Evolutionary conservation across 352 stramenopile species (phyloP).

Genomic region (Pythium apleroticum): DNA sequence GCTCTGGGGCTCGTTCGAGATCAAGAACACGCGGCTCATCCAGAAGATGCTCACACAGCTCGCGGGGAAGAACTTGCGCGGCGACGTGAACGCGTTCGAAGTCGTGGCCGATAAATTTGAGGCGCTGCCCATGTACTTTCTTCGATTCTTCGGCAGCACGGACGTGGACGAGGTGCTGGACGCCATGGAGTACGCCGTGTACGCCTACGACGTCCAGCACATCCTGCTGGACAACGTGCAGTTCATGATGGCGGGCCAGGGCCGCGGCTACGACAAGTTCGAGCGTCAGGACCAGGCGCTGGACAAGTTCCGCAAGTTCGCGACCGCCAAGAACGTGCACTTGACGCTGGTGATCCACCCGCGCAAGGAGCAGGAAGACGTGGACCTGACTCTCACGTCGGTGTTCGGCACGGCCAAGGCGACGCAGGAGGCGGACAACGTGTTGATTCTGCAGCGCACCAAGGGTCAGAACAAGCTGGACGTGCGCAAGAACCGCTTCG

Average conservation of each 20-base stretch:
- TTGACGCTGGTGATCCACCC: slow-evolving; percentile 99
- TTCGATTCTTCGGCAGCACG: slow-evolving; percentile 98
- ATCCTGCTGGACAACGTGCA: slow-evolving; percentile 99
- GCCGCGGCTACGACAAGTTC: slow-evolving; percentile 87
- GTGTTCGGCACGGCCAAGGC: slow-evolving; percentile 99
- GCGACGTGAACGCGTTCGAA: slow-evolving; percentile 81
- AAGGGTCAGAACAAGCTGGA: slow-evolving; percentile 92
- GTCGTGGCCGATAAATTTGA: slow-evolving; percentile 90
- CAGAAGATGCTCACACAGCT: slow-evolving; percentile 98
- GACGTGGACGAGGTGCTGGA: slow-evolving; percentile 95
- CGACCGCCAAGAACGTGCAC: slow-evolving; percentile 97
- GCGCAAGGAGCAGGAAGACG: slow-evolving; percentile 96
- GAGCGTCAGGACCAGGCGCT: slow-evolving; percentile 93
- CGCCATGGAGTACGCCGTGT: slow-evolving; percentile 98
- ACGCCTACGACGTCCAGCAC: slow-evolving; percentile 98
- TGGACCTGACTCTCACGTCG: slow-evolving; percentile 91
- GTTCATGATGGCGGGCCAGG: slow-evolving; percentile 97
- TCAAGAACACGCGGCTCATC: slow-evolving; percentile 97
- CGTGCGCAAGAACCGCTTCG: slow-evolving; percentile 96
- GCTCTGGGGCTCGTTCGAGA: slow-evolving; percentile 99
- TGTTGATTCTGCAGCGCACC: slow-evolving; percentile 97
- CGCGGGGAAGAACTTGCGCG: slow-evolving; percentile 62
- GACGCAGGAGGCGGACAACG: slow-evolving; percentile 99
- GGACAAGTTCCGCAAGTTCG: slow-evolving; percentile 96
- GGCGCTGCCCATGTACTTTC: slow-evolving; percentile 96